Percentiles rank a stretch among this genome's conserved stretches.
Evolutionary conservation across 108 stramenopile genomes (phyloP).

Genomic region (Cyclotella sp.): DNA sequence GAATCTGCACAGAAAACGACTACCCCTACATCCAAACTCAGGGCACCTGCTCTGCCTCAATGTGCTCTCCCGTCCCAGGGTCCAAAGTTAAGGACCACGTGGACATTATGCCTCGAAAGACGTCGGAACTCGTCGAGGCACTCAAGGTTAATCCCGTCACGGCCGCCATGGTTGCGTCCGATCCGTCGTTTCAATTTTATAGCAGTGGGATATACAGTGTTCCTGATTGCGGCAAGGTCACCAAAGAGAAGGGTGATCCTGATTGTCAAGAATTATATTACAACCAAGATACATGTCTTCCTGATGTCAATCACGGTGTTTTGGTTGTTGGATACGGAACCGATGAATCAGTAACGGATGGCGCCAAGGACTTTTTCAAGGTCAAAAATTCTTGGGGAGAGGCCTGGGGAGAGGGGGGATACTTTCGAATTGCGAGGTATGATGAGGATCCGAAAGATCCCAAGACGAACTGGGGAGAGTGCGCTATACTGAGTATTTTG

Average conservation of each 20-base stretch:
- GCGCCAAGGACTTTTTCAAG: conserved; percentile 74
- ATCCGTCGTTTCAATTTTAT: conserved; percentile 95
- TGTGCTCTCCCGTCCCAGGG: conserved; percentile 81
- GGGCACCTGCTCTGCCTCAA: conserved; percentile 60
- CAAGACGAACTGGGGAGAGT: conserved; percentile 78
- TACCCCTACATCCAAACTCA: conserved; percentile 88
- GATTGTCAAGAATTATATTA: conserved; percentile 37
- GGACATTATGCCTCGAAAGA: conserved; percentile 79
- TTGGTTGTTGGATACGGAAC: conserved; percentile 96
- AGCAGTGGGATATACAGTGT: conserved; percentile 88
- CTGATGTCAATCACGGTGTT: conserved; percentile 94
- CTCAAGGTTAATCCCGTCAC: conserved; percentile 80
- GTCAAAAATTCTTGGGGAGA: conserved; percentile 93
- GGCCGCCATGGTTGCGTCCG: conserved; percentile 82
- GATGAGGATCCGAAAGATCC: conserved; percentile 54
- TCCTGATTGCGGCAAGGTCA: conserved; percentile 66
- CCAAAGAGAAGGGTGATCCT: conserved; percentile 19
- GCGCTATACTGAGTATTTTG: conserved; percentile 67
- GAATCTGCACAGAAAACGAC: conserved; percentile 90
- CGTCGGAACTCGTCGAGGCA: conserved; percentile 75
- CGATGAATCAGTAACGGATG: conserved; percentile 69
- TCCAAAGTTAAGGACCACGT: conserved; percentile 75
- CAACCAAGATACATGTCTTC: conserved; percentile 60
- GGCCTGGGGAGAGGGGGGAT: conserved; percentile 91
- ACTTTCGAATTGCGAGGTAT: conserved; percentile 81